Evolutionary conservation across 1,284 basidiomycete genomes (phyloP), one percentile per base, ranked within the genome.

Genomic region (Irpex sp.): DNA sequence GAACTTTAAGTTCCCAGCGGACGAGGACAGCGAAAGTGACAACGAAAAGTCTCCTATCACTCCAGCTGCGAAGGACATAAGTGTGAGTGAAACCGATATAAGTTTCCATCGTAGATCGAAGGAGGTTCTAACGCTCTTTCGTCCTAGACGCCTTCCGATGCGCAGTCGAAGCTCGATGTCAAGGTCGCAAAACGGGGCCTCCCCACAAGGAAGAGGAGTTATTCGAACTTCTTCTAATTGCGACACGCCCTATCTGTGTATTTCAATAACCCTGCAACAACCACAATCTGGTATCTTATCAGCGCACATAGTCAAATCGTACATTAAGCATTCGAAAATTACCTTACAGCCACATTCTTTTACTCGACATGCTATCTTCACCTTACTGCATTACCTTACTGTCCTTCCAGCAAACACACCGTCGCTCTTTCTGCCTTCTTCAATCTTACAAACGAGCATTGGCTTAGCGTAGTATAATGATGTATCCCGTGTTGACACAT

Each of bases 1-100:
- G 5, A 37, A 58, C 57, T 58, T 58, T 15, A 48, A 58, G 57
- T 58, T 58, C 44, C 57, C 57, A 15, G 36, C 57, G 9, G 19
- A 15, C 37, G 57, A 44, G 21, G 36, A 13, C 31, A 37, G 5
- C 21, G 54, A 56, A 36, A 15, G 8, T 15, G 54, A 31, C 9
- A 3, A 9, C 11, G 31, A 15, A 15, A 56, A 26, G 54, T 56
- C 54, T 56, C 54, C 54, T 15, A 15, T 15, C 8, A 15, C 1
- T 31, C 54, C 54, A 17, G 26, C n/a, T n/a, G n/a, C 11, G 26
- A 36, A 56, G 13, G 54, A 56, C 1, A 1, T 9, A 17, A 15
- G 17, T 15, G 54, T 56, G 31, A 37, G 54, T 13, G 7, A 11
- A 47, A 11, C 5, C n/a, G 40, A 47, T 47, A 47, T 47, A 13